Evolutionary conservation across 345 rosid genomes (phyloP).

Genomic region (Boechera divaricarpa): DNA sequence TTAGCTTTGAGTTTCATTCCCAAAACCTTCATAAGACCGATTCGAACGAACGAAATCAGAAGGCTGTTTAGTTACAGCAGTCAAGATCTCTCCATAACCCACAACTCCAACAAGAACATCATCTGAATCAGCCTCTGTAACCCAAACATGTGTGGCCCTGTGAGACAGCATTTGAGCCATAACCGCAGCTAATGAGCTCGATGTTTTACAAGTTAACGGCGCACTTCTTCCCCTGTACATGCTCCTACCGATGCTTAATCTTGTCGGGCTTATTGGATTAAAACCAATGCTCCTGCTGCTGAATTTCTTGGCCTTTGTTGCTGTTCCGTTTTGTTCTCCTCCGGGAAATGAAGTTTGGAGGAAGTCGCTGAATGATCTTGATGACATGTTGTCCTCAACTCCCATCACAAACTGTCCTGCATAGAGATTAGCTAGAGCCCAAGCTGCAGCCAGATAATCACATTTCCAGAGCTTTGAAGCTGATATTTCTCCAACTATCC

Average conservation of each 20-base stretch:
- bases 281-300: slow-evolving; percentile 97
- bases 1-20: slow-evolving; percentile 60
- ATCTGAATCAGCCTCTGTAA: slow-evolving; percentile 74
- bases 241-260: slow-evolving; percentile 68
- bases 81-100: slow-evolving; percentile 83
- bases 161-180: slow-evolving; percentile 99
- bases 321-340: slow-evolving; percentile 43
- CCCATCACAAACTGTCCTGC: slow-evolving; percentile 98
- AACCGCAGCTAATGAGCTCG: slow-evolving; percentile 89
- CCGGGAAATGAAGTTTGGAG: slow-evolving; percentile 52
- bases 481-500: slow-evolving; percentile 92
- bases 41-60: slow-evolving; percentile 48
- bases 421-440: slow-evolving; percentile 92
- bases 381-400: slow-evolving; percentile 75
- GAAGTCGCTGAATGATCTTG: slow-evolving; percentile 65
- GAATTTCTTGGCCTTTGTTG: slow-evolving; percentile 68
- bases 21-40: slow-evolving; percentile 51
- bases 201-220: slow-evolving; percentile 85
- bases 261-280: slow-evolving; percentile 59
- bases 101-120: slow-evolving; percentile 87
- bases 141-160: slow-evolving; percentile 96
- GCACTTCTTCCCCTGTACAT: slow-evolving; percentile 95
- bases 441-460: slow-evolving; percentile 88
- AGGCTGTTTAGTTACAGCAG: slow-evolving; percentile 77
- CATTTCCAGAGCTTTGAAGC: slow-evolving; percentile 95